Base-by-base conservation (phyloP, 176 grass and related monocot genomes). In the Rhynchospora breviuscula region DNA sequence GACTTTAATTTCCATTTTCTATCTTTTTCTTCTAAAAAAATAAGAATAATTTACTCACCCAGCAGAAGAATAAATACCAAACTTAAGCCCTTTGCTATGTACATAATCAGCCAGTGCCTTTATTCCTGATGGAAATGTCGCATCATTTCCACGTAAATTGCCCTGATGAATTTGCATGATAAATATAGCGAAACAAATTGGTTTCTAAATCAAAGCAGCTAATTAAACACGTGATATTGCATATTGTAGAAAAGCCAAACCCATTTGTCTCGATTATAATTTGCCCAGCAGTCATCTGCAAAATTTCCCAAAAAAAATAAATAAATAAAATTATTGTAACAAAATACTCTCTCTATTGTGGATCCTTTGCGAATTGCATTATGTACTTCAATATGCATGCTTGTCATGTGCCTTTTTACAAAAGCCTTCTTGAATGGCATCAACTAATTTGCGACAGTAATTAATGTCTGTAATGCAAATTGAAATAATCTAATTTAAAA, bases 261-360 rank as follows among this genome's bases (percentile, higher is more conserved):
- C 88, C 91, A 19, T 47, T 63, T 51, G 21, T 74, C 87, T 77
- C 92, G 83, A 46, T 90, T 75, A 67, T 85, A 47, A 64, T 88
- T 85, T 23, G 86, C 92, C 92, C 92, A 94, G 84, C 90, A 94
- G 81, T 94, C 92, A 88, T 94, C 92, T 94, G 73, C 7, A 52
- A 43, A 47, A 79, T 84, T 81, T 83, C 22, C 14, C 14, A 58
- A 19, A 71, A 52, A 52, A 35, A 63, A 43, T 58, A 33, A 43
- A 78, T 13, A 52, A 75, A 52, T 52, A 17, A 21, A 75, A 58
- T 19, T 45, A 60, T 64, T 76, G 6, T 85, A 48, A 85, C 60
- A 33, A 31, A 46, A 76, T 54, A 80, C 17, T 80, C 17, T 5
- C 9, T 80, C n/a, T 13, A 52, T 47, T 81, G 21, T 73, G 12